Evolutionary conservation across 1,284 basidiomycete species (phyloP).

Genomic region (Malassezia pachydermatis): DNA sequence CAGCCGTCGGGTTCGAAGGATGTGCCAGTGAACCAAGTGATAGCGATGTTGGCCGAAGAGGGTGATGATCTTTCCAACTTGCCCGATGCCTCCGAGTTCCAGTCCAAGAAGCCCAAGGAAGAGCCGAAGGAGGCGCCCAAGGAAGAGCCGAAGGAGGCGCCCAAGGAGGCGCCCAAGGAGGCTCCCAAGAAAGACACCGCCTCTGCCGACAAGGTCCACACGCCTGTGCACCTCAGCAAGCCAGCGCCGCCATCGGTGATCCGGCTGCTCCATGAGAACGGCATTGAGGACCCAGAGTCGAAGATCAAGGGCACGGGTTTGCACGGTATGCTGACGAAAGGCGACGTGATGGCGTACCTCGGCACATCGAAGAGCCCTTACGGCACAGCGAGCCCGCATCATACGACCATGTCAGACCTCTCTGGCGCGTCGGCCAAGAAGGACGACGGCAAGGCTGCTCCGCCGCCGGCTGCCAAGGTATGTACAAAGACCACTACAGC

Average conservation of each 20-base stretch:
- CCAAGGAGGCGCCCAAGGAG: slow-evolving; percentile 1
- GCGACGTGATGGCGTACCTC: slow-evolving; percentile 49
- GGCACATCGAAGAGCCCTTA: slow-evolving; percentile 38
- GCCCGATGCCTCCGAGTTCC: slow-evolving; percentile 27
- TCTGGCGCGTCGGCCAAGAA: not conserved
- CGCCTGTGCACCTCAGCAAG: slow-evolving; percentile 2
- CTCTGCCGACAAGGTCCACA: not conserved
- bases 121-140: not conserved
- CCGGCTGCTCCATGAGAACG: slow-evolving; percentile 40
- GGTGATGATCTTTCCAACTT: slow-evolving; percentile 49
- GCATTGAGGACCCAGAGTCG: slow-evolving; percentile 38
- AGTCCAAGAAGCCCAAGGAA: not conserved
- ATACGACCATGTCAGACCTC: slow-evolving; percentile 13
- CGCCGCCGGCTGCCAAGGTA: not conserved
- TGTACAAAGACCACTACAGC: too few species aligned
- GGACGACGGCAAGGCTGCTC: not conserved
- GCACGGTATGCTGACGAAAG: slow-evolving; percentile 50
- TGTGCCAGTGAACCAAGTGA: slow-evolving; percentile 47
- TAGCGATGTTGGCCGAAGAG: slow-evolving; percentile 50
- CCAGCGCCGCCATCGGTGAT: slow-evolving; percentile 47
- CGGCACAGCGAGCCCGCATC: slow-evolving; percentile 21
- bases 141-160: not conserved
- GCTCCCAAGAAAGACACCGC: too few species aligned
- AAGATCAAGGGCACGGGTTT: slow-evolving; percentile 50
- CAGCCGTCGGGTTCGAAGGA: slow-evolving; percentile 41